phyloP scores from a whole-genome alignment of 2,329 filamentous ascomycete genomes.

The Diaporthe nobilis region DNA sequence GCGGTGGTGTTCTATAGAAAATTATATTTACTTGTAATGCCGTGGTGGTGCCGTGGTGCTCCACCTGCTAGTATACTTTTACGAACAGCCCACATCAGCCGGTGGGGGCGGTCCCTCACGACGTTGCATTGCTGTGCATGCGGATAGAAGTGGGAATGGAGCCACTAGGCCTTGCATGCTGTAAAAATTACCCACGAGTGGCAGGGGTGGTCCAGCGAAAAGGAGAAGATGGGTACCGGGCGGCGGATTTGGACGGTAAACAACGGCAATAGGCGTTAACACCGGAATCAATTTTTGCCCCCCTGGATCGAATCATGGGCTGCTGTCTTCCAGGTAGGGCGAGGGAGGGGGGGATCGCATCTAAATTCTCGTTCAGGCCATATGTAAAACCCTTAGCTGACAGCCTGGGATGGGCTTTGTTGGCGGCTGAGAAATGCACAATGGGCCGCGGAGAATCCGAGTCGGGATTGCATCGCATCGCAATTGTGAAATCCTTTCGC shows the following conservation, averaged over 20 bases:
- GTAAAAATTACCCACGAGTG: constrained; percentile 9
- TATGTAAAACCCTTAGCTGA: neutral
- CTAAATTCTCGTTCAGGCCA: neutral
- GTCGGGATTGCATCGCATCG: constrained; percentile 11
- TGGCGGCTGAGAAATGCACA: neutral
- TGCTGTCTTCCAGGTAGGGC: neutral
- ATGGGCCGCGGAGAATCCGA: neutral
- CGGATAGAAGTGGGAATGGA: constrained; percentile 37
- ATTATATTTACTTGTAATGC: neutral
- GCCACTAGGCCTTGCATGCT: constrained; percentile 18
- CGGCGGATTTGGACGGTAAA: constrained; percentile 21
- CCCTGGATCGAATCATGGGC: neutral
- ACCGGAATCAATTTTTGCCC: neutral
- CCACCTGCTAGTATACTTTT: neutral
- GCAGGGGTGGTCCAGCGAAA: constrained; percentile 9
- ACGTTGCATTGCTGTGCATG: constrained; percentile 21
- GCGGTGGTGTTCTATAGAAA: constrained; percentile 1
- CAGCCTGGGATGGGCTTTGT: neutral
- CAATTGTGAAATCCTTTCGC: neutral
- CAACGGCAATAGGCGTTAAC: constrained; percentile 3
- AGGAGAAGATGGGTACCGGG: constrained; percentile 23
- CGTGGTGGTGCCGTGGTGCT: neutral
- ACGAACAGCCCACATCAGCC: constrained; percentile 1
- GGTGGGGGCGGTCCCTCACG: constrained; percentile 1
- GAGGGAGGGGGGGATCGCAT: neutral